These are phyloP conservation scores for Viridothelium virens DNA, from an alignment of 495 filamentous ascomycete genomes.

Conservation along the genomic window DNA sequence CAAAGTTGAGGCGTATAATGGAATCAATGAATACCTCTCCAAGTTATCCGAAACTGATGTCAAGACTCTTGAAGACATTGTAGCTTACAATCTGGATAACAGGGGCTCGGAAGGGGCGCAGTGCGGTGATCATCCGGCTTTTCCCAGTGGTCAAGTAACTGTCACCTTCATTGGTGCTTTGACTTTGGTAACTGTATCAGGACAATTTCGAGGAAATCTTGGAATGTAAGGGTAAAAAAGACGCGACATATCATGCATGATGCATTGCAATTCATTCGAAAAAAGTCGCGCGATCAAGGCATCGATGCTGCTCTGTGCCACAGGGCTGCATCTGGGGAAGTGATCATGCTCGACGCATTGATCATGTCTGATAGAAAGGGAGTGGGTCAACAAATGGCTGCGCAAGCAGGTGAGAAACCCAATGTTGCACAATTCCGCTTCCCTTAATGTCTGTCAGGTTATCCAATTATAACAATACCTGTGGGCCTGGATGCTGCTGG, in stretches of 20 bases:
- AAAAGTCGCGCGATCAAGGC: neutral
- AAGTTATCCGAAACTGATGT: constrained; percentile 20
- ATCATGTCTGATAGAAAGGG: constrained; percentile 25
- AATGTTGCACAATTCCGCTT: neutral
- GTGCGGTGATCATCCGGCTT: constrained; percentile 22
- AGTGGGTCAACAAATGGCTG: constrained; percentile 27
- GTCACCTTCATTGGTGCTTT: neutral
- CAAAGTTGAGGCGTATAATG: constrained; percentile 28
- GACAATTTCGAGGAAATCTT: constrained; percentile 12
- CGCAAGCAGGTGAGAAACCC: constrained; percentile 24
- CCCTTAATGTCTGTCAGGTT: constrained; percentile 16
- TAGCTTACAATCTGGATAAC: constrained; percentile 21
- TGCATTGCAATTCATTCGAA: constrained; percentile 5
- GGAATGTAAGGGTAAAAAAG: neutral
- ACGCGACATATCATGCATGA: constrained; percentile 6
- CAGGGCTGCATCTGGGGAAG: neutral
- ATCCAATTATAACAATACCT: constrained; percentile 29
- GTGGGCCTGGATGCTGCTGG: constrained; percentile 23
- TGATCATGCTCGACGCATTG: constrained; percentile 4
- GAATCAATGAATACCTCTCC: constrained; percentile 25
- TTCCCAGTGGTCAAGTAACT: constrained; percentile 23
- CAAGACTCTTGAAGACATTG: constrained; percentile 24
- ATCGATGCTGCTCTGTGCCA: constrained; percentile 12
- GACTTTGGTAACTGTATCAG: neutral
- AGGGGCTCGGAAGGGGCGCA: constrained; percentile 22